Base-by-base conservation (phyloP, 1,139 yeast species). In the Candida sp. region DNA sequence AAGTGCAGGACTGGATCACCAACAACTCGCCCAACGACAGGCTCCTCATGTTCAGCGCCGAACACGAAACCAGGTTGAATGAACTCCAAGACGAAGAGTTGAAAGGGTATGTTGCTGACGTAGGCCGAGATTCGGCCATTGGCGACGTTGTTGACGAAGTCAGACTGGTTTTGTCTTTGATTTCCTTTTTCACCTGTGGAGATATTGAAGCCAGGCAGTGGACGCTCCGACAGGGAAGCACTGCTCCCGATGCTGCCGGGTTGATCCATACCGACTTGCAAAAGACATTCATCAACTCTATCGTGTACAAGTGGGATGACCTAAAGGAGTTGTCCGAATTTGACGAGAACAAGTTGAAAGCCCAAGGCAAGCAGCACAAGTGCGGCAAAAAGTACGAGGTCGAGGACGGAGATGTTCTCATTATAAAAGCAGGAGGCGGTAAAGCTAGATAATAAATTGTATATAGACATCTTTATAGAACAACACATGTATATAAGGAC, bases 181-280 rank as follows among this genome's bases (percentile, higher is more conserved):
- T 93, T 44, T 89, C 97, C 44, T 94, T 86, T 72, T 93, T 88
- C 74, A 93, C 99, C 1, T 88, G 96, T 69, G 98, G 98, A 9
- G 87, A 91, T 9, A 80, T 84, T 46, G 98, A 94, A 71, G 93
- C 91, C 4, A 80, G 96, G 58, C 97, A 94, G 68, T 93, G 99
- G 98, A 89, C 96, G 9, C 78, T 93, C 46, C 78, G 96, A 58
- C 73, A 79, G 58, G 90, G 93, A 32, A 85, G 90, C 34, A 79
- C 84, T 46, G 97, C 97, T 7, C 96, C 96, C 12, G 90, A 90
- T 56, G 98, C 97, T 1, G 98, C 98, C 0, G 97, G 96, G 26
- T 88, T 90, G 38, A 93, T 93, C 56, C 98, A 94, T 68, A 88
- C 93, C 6, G 98, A 92, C 68, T 75, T 92, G 53, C 88, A 88